Conservation (phyloP, 495 filamentous ascomycete species). For the Aspergillus cavernicola region DNA sequence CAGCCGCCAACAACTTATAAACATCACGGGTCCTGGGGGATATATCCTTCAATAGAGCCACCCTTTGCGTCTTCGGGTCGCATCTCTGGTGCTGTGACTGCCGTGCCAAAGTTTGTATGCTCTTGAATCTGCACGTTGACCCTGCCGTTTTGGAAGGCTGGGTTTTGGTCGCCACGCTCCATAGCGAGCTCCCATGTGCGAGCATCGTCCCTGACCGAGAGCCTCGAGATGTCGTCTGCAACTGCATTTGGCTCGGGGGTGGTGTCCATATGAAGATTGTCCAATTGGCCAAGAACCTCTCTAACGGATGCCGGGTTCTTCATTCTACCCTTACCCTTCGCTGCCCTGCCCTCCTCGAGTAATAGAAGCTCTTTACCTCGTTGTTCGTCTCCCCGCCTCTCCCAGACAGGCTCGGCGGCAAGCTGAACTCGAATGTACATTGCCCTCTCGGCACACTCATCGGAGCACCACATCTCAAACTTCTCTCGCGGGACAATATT, state of each 20-base stretch:
- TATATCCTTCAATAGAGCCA: conserved; percentile 46
- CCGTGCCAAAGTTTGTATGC: conserved; percentile 20
- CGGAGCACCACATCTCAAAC: conserved; percentile 84
- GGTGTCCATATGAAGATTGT: conserved; percentile 25
- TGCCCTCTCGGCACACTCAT: conserved; percentile 70
- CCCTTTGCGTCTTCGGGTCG: conserved; percentile 35
- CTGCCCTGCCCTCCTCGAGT: conserved; percentile 45
- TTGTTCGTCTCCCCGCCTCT: conserved; percentile 48
- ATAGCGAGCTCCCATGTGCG: conserved; percentile 39
- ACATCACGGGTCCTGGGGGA: conserved; percentile 27
- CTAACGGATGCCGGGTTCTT: conserved; percentile 14
- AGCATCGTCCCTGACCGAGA: conserved; percentile 23
- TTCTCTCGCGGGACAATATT: conserved; percentile 61
- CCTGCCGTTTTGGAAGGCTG: conserved; percentile 27
- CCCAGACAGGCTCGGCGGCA: conserved; percentile 71
- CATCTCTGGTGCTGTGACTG: conserved; percentile 27
- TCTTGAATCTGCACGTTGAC: conserved; percentile 41
- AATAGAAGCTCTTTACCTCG: conserved; percentile 46
- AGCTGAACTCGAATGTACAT: conserved; percentile 86
- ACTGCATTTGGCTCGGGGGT: conserved; percentile 14
- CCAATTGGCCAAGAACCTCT: conserved; percentile 30
- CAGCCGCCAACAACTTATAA: neutral
- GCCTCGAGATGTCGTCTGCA: conserved; percentile 19
- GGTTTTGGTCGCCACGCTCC: conserved; percentile 43
- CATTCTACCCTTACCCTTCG: conserved; percentile 13